phyloP scores from a whole-genome alignment of 192 early-diverging fungal genomes.

The Coemansia sp. region DNA sequence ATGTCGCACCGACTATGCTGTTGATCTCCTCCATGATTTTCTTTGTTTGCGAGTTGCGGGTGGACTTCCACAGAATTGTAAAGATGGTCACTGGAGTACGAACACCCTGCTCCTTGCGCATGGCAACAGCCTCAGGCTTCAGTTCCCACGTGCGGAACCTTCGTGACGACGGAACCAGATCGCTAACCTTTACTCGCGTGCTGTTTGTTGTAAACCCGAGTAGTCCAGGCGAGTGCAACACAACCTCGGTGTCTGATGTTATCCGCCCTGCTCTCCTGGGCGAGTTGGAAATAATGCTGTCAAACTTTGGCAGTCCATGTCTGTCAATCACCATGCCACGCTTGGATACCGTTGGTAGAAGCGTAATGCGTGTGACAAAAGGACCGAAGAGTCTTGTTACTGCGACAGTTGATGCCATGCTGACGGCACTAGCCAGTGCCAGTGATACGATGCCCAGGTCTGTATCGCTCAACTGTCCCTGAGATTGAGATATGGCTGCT shows the following conservation, averaged over 20 bases:
- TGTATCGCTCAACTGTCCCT: slow-evolving; percentile 18
- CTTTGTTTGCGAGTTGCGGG: slow-evolving; percentile 15
- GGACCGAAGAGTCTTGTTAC: slow-evolving; percentile 43
- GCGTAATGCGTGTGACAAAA: slow-evolving; percentile 41
- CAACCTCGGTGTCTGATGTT: slow-evolving; percentile 21
- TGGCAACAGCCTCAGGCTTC: slow-evolving; percentile 6
- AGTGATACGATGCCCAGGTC: slow-evolving; percentile 24
- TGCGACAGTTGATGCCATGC: slow-evolving; percentile 32
- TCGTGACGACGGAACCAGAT: slow-evolving; percentile 23
- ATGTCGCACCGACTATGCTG: slow-evolving; percentile 21
- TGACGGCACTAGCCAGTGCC: slow-evolving; percentile 34
- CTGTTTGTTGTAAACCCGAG: slow-evolving; percentile 27
- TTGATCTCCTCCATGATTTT: slow-evolving; percentile 41
- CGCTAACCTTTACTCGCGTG: slow-evolving; percentile 21
- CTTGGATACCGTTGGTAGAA: slow-evolving; percentile 14
- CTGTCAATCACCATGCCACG: slow-evolving; percentile 14
- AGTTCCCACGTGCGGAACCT: slow-evolving; percentile 47
- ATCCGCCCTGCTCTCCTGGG: not conserved
- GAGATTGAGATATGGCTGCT: slow-evolving; percentile 13
- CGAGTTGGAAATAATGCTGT: slow-evolving; percentile 30
- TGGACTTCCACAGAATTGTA: slow-evolving; percentile 47
- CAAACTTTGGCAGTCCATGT: slow-evolving; percentile 46
- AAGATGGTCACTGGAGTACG: slow-evolving; percentile 27
- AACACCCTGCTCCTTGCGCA: slow-evolving; percentile 8
- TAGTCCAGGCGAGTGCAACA: slow-evolving; percentile 41